Evolutionary conservation across 2,329 filamentous ascomycete genomes (phyloP), one percentile per base, ranked within the genome.

Genomic region (Zarea fungicola): DNA sequence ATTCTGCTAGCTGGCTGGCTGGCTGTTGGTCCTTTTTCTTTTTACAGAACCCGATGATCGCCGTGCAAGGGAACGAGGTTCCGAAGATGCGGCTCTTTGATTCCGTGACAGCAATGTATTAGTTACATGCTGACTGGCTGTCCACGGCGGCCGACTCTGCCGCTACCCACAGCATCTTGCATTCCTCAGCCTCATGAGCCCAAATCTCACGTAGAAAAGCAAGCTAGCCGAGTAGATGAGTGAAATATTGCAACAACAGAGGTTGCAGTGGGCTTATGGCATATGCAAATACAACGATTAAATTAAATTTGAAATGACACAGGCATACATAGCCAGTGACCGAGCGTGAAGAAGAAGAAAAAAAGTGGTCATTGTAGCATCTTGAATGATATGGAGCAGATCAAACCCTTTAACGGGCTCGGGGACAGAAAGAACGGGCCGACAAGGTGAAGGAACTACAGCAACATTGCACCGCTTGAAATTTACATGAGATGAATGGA

Each of bases 351-450:
- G n/a, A n/a, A 9, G 21, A 14, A 35, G 19, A 31, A 26, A 25
- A 34, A 18, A 18, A n/a, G n/a, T n/a, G n/a, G n/a, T n/a, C n/a
- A n/a, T n/a, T n/a, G n/a, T n/a, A 44, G 42, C 9, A 26, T 16
- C 42, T 35, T 35, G 42, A 46, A 25, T 35, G 43, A 46, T 18
- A 28, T 16, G 14, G n/a, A n/a, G n/a, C n/a, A n/a, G n/a, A n/a
- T n/a, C n/a, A n/a, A n/a, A n/a, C n/a, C n/a, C n/a, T n/a, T n/a
- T n/a, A n/a, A n/a, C n/a, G n/a, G n/a, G n/a, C n/a, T n/a, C n/a
- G n/a, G n/a, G n/a, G n/a, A n/a, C n/a, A n/a, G n/a, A n/a, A n/a
- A 11, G 29, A 22, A 46, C 25, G 34, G 34, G 18, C 43, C 34
- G 18, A 18, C 34, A 34, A 46, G 42, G 42, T 45, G 42, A 45